Base-by-base conservation (phyloP, 768 basidiomycete genomes). In the Rhizopogon vulgaris region DNA sequence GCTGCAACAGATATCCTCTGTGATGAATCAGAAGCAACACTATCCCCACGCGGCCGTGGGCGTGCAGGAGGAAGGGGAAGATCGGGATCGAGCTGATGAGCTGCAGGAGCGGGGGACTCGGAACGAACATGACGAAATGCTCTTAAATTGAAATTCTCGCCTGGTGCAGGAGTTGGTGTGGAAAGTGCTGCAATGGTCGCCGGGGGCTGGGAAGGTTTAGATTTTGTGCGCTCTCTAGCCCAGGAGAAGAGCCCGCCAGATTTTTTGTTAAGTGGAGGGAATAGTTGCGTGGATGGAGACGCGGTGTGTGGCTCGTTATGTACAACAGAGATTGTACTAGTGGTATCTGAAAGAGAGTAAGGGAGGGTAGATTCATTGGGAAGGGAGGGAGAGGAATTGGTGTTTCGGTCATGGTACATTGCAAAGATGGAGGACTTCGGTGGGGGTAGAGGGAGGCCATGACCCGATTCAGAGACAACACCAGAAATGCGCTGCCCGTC, bases 1-100 rank as follows among this genome's bases (percentile, higher is more conserved):
- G 88, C 88, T 2, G 86, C 88, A 30, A 90, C 83, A 7, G 85
- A 85, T 24, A 90, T 90, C 49, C 86, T 78, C 56, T 87, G 87
- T 1, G 83, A 82, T 5, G 80, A 72, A 38, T 87, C 84, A 3
- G 84, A 84, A 15, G 78, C 76, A 54, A 73, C 58, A 64, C 84
- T 85, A 40, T 72, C 70, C 18, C 75, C 79, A 58, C 87, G 77
- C 14, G 81, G 78, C 1, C 84, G 78, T 17, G 77, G 63, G 6
- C 61, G 61, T 5, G 63, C 70, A 10, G 73, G 68, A 4, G 79
- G 73, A 1, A 71, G 66, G n/a, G 62, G 54, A 0, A 52, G 34
- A 17, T 45, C 45, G 14, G 70, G 67, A 18, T 63, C 54, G 6
- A 59, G 28, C 24, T 51, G 59, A 51, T 60, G 62, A 28, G 54